Evolutionary conservation across 305 asterid species (phyloP).

Genomic region (Solanum chacoense): DNA sequence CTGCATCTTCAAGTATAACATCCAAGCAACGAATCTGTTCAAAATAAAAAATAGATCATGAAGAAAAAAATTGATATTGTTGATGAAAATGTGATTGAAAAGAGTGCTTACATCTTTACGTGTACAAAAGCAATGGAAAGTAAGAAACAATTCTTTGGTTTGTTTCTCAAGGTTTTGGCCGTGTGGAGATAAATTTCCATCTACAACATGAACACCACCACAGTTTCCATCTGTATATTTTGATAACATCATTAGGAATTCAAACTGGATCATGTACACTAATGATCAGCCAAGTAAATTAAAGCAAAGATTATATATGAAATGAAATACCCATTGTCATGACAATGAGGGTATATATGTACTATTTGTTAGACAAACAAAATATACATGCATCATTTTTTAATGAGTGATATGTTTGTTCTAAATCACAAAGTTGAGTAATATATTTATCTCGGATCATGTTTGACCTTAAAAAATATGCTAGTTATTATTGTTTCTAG

Average conservation of each 20-base stretch:
- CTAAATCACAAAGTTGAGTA: neutral
- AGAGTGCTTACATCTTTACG: conserved; percentile 59
- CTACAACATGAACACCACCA: conserved; percentile 19
- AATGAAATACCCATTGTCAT: neutral
- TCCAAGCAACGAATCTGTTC: conserved; percentile 57
- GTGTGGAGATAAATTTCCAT: conserved; percentile 16
- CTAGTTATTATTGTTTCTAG: neutral
- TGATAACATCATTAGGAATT: neutral
- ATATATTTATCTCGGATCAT: neutral
- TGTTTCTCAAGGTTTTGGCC: conserved; percentile 30
- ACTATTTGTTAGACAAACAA: neutral
- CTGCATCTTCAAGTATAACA: conserved; percentile 54
- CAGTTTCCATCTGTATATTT: conserved; percentile 28
- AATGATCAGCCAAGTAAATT: neutral
- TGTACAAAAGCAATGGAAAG: conserved; percentile 80
- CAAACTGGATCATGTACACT: neutral
- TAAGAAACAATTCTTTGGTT: conserved; percentile 44
- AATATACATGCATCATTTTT: neutral
- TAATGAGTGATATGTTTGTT: neutral
- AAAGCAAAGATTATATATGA: neutral
- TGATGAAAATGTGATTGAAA: neutral
- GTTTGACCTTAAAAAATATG: neutral
- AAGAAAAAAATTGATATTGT: neutral
- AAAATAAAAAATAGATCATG: neutral
- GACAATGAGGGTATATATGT: neutral